These are phyloP conservation scores for Sporothrix pseudoabietina DNA, from an alignment of 2,329 filamentous ascomycete species.

Conservation along the genomic window DNA sequence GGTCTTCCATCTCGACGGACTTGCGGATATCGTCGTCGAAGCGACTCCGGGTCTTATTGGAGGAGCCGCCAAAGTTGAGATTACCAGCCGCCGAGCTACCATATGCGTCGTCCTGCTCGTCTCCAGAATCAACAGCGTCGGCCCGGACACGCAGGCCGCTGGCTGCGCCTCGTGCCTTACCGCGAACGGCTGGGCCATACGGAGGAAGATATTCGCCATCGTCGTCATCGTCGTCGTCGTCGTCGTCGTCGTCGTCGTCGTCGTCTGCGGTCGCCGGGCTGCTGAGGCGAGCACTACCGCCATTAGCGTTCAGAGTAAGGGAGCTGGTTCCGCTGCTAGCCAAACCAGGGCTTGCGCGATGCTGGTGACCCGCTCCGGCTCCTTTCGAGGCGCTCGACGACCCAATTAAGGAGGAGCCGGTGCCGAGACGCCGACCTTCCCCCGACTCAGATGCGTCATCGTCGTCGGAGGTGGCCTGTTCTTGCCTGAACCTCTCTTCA, in stretches of 20 bases:
- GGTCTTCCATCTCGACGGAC: constrained; percentile 53
- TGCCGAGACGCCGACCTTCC: constrained; percentile 86
- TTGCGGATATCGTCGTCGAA: constrained; percentile 42
- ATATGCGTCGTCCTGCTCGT: constrained; percentile 23
- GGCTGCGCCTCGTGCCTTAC: background rate
- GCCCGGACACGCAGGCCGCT: background rate
- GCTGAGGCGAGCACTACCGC: constrained; percentile 4
- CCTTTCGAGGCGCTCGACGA: constrained; percentile 83
- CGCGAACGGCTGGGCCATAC: constrained; percentile 37
- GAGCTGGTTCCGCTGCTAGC: constrained; percentile 43
- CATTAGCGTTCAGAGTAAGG: constrained; percentile 18
- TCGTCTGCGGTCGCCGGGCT: constrained; percentile 3
- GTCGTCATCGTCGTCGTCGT: constrained; percentile 7
- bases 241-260: constrained; percentile 10
- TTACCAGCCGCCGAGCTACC: constrained; percentile 16
- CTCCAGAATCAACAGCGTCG: constrained; percentile 1
- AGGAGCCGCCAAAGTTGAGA: constrained; percentile 32
- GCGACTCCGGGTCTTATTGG: background rate
- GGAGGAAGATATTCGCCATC: constrained; percentile 43
- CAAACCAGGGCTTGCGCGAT: constrained; percentile 63
- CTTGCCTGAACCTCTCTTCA: constrained; percentile 62
- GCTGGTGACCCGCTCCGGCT: constrained; percentile 72
- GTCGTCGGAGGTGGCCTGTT: constrained; percentile 49
- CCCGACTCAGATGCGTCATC: constrained; percentile 57
- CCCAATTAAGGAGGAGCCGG: constrained; percentile 80